Percentiles rank a stretch among this genome's conserved stretches.
Evolutionary conservation across 306 rosid species (phyloP).

Genomic region (Aeschynomene evenia): DNA sequence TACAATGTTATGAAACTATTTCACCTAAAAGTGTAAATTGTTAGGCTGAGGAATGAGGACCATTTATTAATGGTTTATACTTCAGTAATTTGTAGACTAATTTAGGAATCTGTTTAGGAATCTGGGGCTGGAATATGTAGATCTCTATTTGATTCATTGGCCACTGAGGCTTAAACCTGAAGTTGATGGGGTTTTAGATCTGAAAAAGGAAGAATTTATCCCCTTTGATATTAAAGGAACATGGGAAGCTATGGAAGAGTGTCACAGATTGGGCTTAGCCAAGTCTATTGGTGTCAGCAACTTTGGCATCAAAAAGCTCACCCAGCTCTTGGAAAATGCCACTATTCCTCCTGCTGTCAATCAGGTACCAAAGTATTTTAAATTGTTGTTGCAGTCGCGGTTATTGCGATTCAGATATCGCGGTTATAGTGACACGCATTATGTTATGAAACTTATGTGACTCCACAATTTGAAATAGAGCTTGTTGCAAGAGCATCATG

Average conservation of each 20-base stretch:
- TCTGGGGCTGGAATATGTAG: slow-evolving; percentile 38
- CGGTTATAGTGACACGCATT: too few relatives aligned
- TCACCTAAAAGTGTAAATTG: too few relatives aligned
- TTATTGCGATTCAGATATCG: too few relatives aligned
- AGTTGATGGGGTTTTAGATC: background rate
- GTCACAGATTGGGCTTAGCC: slow-evolving; percentile 35
- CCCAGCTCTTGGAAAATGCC: slow-evolving; percentile 29
- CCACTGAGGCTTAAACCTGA: slow-evolving; percentile 40
- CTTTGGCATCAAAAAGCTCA: slow-evolving; percentile 35
- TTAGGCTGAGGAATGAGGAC: too few relatives aligned
- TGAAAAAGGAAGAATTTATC: slow-evolving; percentile 26
- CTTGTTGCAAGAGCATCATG: too few relatives aligned
- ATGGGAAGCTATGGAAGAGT: slow-evolving; percentile 50
- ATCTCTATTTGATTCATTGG: slow-evolving; percentile 42
- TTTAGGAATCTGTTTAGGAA: slow-evolving; percentile 32
- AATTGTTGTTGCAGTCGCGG: too few relatives aligned
- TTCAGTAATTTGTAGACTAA: too few relatives aligned
- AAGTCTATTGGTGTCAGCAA: slow-evolving; percentile 50
- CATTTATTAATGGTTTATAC: too few relatives aligned
- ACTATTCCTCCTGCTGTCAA: slow-evolving; percentile 42
- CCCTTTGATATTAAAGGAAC: slow-evolving; percentile 41
- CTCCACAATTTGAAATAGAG: too few relatives aligned
- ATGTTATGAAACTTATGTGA: too few relatives aligned
- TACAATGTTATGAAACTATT: too few relatives aligned
- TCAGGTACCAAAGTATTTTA: slow-evolving; percentile 21